A percentile compares a stretch with the other conserved stretches of the same genome.
These are phyloP conservation scores for Citrullus amarus DNA, from an alignment of 306 rosid species.

Conservation along the genomic window DNA sequence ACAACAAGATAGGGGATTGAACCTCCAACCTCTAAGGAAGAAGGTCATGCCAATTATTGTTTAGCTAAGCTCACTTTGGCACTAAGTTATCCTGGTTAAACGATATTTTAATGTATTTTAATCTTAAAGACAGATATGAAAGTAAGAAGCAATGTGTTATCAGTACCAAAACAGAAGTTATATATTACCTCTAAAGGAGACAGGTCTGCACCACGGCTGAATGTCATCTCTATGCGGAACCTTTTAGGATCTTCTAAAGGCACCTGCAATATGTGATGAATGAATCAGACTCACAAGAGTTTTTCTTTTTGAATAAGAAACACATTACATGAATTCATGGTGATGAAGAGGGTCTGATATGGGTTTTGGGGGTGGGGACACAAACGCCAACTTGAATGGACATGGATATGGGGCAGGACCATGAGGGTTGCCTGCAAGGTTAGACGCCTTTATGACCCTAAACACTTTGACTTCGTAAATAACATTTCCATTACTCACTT, in stretches of 20 bases:
- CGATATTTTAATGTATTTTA: not conserved
- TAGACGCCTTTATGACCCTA: not conserved
- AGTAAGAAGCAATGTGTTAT: not conserved
- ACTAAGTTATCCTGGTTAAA: not conserved
- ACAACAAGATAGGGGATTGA: no score
- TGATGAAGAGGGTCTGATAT: not conserved
- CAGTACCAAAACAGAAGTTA: not conserved
- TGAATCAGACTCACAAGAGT: not conserved
- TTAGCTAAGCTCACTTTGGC: no score
- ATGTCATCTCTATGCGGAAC: slow-evolving; percentile 80
- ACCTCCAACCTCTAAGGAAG: no score
- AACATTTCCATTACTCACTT: not conserved
- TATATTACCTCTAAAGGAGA: slow-evolving; percentile 78
- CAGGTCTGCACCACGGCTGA: slow-evolving; percentile 95
- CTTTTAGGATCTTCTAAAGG: slow-evolving; percentile 74
- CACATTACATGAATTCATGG: not conserved
- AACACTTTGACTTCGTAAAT: not conserved
- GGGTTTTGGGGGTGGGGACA: not conserved
- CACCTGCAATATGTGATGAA: slow-evolving; percentile 45
- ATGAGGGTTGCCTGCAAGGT: not conserved
- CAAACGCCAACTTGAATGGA: not conserved
- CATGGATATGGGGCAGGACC: not conserved
- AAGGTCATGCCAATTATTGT: no score
- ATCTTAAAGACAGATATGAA: not conserved
- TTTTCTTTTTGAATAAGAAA: not conserved